Evolutionary conservation across 495 filamentous ascomycete species (phyloP), one percentile per base, ranked within the genome.

Genomic region (Bathelium albidoporum): DNA sequence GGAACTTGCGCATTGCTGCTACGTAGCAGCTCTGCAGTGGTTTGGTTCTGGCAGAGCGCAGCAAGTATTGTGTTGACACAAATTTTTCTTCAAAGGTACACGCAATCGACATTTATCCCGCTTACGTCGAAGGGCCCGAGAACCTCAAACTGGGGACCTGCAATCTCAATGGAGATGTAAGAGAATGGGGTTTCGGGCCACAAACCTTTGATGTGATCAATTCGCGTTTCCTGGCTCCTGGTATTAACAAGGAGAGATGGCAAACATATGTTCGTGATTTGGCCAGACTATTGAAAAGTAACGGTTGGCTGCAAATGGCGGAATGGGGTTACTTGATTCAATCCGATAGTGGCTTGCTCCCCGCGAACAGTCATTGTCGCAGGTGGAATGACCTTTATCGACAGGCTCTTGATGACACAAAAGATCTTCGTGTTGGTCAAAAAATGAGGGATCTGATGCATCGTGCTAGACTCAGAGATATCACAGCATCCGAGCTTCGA

Each of bases 281-380:
- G 65, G 80, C 78, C 68, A 83, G 82, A 64, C 78, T 87, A 3
- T 69, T 86, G 58, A 88, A 81, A 65, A 82, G 81, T 39, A 83
- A 87, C 28, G 91, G 94, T 20, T 97, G 92, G 92, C 81, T 90
- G 59, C 94, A 98, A 72, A 87, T 97, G 82, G 82, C 89, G 29
- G 94, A 98, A 72, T 82, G 91, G 64, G 91, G 95, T 69, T 87
- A 85, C 73, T 91, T 89, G 65, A 84, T 89, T 32, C 93, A 97
- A 71, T 96, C 91, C 1, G 88, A 95, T 68, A 96, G 91, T 66
- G 94, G 94, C 29, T 86, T 83, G 9, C 80, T 97, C 65, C 87
- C 82, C 14, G 80, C 85, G 9, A 36, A 69, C 16, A 61, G 63
- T 44, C 69, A 70, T 0, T 61, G 75, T 59, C 45, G 32, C 12